phyloP scores from a whole-genome alignment of 257 asterid species.

The Solanum infundibuliforme region DNA sequence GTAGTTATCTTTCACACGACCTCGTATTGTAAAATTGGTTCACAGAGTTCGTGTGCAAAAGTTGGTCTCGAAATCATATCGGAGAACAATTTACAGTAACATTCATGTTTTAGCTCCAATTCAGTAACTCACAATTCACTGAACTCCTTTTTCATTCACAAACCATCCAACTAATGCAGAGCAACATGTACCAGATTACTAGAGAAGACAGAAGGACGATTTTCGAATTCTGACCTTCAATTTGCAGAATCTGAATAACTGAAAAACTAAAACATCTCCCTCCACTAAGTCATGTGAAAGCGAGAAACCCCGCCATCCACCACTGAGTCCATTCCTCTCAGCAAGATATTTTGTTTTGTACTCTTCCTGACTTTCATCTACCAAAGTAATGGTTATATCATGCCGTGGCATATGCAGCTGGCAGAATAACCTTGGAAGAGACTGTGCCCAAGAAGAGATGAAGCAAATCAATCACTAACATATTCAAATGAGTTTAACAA shows the following conservation, averaged over 20 bases:
- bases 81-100: neutral
- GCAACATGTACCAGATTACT: neutral
- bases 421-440: constrained; percentile 34
- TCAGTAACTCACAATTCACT: neutral
- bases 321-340: constrained; percentile 43
- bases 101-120: neutral
- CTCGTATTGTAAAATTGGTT: neutral
- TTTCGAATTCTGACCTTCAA: constrained; percentile 6
- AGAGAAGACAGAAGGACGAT: neutral
- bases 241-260: constrained; percentile 13
- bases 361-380: constrained; percentile 26
- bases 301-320: constrained; percentile 50
- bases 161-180: neutral
- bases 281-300: constrained; percentile 34
- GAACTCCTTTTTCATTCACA: neutral
- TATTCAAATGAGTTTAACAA: neutral
- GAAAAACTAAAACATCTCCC: constrained; percentile 47
- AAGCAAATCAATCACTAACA: neutral
- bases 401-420: constrained; percentile 27
- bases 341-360: constrained; percentile 28
- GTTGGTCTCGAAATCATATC: neutral
- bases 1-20: neutral
- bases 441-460: constrained; percentile 11
- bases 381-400: constrained; percentile 27
- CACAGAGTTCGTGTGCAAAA: neutral